Evolutionary conservation across 805 yeast genomes (phyloP).

Genomic region (Starmerella bombicola): DNA sequence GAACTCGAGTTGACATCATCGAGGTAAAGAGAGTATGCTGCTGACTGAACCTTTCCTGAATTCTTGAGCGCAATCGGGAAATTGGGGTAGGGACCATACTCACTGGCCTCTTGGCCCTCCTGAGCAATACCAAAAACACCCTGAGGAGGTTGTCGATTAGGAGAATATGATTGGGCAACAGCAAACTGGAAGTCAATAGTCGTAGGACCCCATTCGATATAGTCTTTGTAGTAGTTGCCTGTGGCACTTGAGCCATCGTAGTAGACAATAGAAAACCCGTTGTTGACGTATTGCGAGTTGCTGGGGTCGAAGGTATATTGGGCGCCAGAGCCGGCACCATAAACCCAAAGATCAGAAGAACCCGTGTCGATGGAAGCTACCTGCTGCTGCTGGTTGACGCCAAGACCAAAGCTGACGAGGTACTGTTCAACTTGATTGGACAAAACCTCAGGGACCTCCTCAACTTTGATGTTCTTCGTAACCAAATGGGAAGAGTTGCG

Average conservation of each 20-base stretch:
- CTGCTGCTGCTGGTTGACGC: constrained; percentile 1
- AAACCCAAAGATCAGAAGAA: background rate
- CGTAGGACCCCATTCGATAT: background rate
- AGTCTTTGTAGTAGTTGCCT: background rate
- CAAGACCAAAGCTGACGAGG: no score
- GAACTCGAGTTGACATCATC: constrained; percentile 22
- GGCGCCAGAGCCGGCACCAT: background rate
- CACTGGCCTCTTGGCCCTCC: background rate
- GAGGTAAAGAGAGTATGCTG: constrained; percentile 38
- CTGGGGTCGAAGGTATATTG: background rate
- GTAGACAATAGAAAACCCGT: background rate
- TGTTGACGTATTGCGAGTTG: background rate
- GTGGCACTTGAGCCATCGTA: background rate
- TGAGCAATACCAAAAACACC: background rate
- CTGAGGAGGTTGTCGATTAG: no score
- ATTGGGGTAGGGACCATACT: constrained; percentile 24
- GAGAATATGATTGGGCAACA: background rate
- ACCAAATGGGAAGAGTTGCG: no score
- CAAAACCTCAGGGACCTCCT: no score
- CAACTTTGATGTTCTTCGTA: no score
- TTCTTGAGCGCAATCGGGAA: constrained; percentile 28
- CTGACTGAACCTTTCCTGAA: constrained; percentile 33
- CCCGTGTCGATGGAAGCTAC: background rate
- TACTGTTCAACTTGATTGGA: no score
- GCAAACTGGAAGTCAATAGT: background rate